These are phyloP conservation scores for Candida pseudoviswanathii DNA, from an alignment of 1,139 yeast genomes.

Conservation along the genomic window DNA sequence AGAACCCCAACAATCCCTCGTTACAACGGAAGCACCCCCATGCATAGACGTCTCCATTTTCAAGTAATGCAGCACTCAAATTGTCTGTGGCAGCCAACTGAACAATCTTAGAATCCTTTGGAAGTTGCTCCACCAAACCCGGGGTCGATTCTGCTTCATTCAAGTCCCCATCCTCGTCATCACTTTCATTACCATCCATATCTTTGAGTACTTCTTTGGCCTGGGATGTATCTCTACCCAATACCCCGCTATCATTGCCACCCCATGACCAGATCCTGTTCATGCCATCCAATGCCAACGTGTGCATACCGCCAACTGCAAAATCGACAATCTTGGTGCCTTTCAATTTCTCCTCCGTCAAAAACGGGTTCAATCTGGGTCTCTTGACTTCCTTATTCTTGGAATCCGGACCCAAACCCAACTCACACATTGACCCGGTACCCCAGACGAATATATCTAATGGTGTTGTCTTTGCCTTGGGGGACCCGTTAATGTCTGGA, in stretches of 20 bases:
- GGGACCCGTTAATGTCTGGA: constrained; percentile 47
- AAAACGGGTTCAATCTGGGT: constrained; percentile 84
- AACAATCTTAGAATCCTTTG: constrained; percentile 52
- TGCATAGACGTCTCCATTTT: constrained; percentile 87
- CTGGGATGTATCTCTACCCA: constrained; percentile 83
- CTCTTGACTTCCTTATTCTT: constrained; percentile 91
- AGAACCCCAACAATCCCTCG: constrained; percentile 88
- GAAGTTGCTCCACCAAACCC: constrained; percentile 67
- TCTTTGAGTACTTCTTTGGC: constrained; percentile 65
- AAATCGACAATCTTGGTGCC: constrained; percentile 65
- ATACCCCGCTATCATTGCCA: constrained; percentile 85
- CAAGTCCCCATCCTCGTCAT: constrained; percentile 79
- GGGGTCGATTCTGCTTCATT: constrained; percentile 92
- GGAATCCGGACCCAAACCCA: constrained; percentile 90
- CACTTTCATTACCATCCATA: constrained; percentile 64
- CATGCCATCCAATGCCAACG: constrained; percentile 72
- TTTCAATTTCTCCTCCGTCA: constrained; percentile 60
- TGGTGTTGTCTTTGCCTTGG: constrained; percentile 42
- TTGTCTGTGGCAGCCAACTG: constrained; percentile 94
- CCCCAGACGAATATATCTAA: constrained; percentile 93
- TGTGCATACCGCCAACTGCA: constrained; percentile 96
- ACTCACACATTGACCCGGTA: constrained; percentile 94
- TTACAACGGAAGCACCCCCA: constrained; percentile 97
- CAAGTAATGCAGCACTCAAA: constrained; percentile 75
- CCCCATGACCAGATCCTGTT: constrained; percentile 97